phyloP scores from a whole-genome alignment of 2,329 filamentous ascomycete species.

The Pyrenophora tritici-repentis region DNA sequence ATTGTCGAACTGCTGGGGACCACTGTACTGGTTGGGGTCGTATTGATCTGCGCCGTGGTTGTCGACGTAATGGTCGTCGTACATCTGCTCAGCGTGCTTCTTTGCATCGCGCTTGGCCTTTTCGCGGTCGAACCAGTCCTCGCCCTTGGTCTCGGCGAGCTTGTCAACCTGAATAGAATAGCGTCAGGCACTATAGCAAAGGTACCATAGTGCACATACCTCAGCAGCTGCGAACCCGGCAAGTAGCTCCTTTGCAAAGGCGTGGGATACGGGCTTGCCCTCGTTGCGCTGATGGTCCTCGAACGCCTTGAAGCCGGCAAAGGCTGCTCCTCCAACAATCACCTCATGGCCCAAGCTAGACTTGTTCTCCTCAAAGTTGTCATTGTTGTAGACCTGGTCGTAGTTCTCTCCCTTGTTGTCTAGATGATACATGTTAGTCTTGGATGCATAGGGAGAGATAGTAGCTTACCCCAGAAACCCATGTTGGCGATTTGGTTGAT shows the following conservation, averaged over 20 bases:
- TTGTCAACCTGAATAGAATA: constrained; percentile 57
- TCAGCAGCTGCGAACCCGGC: constrained; percentile 74
- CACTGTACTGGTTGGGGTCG: constrained; percentile 51
- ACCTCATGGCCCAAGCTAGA: constrained; percentile 73
- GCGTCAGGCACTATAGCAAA: background rate
- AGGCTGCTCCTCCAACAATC: constrained; percentile 75
- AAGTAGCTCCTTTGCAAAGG: constrained; percentile 77
- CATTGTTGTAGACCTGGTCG: constrained; percentile 59
- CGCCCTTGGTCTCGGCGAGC: constrained; percentile 64
- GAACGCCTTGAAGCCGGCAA: constrained; percentile 79
- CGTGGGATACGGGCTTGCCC: constrained; percentile 73
- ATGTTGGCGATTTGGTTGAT: constrained; percentile 37
- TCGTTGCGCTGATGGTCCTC: constrained; percentile 74
- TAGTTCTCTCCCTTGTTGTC: constrained; percentile 60
- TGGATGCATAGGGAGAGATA: background rate
- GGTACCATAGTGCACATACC: constrained; percentile 46
- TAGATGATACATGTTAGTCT: constrained; percentile 30
- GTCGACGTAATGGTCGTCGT: constrained; percentile 55
- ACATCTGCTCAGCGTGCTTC: constrained; percentile 52
- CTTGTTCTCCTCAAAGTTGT: constrained; percentile 58
- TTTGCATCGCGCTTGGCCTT: constrained; percentile 54
- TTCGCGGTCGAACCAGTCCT: constrained; percentile 55
- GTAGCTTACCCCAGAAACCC: constrained; percentile 51
- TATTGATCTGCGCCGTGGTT: constrained; percentile 51
- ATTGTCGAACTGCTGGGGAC: constrained; percentile 38